Evolutionary conservation across 768 basidiomycete genomes (phyloP).

Genomic region (Hericium coralloides): DNA sequence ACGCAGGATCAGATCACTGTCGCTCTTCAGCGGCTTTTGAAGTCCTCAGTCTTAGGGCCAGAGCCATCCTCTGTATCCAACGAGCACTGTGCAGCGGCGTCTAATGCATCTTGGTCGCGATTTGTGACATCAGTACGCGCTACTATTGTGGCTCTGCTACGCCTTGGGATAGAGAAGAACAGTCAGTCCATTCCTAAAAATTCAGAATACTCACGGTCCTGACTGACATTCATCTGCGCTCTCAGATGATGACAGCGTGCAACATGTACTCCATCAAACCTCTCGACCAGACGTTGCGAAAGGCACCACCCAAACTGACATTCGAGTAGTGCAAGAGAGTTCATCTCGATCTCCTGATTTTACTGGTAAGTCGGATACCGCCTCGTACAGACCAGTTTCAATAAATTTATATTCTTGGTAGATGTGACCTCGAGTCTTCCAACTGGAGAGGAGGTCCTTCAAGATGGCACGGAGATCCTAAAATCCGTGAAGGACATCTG

Average conservation of each 20-base stretch:
- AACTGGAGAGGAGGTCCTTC: background rate
- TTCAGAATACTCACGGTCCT: background rate
- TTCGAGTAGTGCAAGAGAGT: background rate
- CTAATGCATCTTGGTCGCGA: background rate
- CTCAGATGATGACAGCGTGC: background rate
- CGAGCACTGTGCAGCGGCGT: too few species aligned
- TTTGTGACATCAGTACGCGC: too few species aligned
- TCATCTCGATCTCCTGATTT: background rate
- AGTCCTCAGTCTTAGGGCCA: background rate
- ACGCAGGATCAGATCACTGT: background rate
- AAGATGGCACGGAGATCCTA: background rate
- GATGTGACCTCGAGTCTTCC: background rate
- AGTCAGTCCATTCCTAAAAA: background rate
- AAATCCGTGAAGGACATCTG: background rate
- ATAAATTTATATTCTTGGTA: background rate
- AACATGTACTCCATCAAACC: background rate
- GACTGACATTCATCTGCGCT: background rate
- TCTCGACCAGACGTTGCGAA: background rate
- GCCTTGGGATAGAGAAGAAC: constrained; percentile 1
- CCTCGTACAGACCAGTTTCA: background rate
- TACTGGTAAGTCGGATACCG: background rate
- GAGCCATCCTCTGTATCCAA: background rate
- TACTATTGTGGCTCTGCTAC: background rate
- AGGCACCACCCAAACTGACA: background rate
- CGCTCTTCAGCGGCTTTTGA: background rate